These are phyloP conservation scores for Wickerhamiella lipophila DNA, from an alignment of 805 yeast species.

Conservation along the genomic window DNA sequence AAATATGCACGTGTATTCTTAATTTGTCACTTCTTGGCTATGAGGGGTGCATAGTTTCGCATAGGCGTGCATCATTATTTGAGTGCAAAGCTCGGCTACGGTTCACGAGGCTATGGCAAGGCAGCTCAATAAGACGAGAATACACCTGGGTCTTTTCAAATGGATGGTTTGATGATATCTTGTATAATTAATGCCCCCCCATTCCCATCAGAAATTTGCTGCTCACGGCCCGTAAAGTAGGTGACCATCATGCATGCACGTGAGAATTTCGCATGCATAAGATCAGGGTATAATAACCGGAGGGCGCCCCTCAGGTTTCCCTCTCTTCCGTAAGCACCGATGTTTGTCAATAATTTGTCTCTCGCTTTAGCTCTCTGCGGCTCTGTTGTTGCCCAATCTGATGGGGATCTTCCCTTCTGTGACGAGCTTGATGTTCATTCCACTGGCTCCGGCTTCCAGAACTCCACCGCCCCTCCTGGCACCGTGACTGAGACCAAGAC, in stretches of 20 bases:
- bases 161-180: too few species aligned
- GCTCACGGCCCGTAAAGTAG: too few species aligned
- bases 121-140: too few species aligned
- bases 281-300: neutral
- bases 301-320: neutral
- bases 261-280: neutral
- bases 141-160: too few species aligned
- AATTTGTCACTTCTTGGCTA: neutral
- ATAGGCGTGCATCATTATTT: neutral
- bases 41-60: neutral
- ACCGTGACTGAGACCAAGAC: neutral
- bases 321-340: neutral
- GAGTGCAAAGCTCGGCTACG: neutral
- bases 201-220: too few species aligned
- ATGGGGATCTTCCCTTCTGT: neutral
- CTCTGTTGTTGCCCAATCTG: neutral
- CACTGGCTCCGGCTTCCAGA: neutral
- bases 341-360: constrained; percentile 1
- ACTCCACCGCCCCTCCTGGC: neutral
- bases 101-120: neutral
- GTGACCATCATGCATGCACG: neutral
- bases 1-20: neutral
- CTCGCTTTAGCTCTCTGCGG: neutral
- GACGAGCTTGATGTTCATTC: neutral
- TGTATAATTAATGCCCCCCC: too few species aligned